Percentiles rank a stretch among this genome's conserved stretches.
Conservation (phyloP, 805 yeast species). For the Saccharomycopsis oosterbeekiorum region DNA sequence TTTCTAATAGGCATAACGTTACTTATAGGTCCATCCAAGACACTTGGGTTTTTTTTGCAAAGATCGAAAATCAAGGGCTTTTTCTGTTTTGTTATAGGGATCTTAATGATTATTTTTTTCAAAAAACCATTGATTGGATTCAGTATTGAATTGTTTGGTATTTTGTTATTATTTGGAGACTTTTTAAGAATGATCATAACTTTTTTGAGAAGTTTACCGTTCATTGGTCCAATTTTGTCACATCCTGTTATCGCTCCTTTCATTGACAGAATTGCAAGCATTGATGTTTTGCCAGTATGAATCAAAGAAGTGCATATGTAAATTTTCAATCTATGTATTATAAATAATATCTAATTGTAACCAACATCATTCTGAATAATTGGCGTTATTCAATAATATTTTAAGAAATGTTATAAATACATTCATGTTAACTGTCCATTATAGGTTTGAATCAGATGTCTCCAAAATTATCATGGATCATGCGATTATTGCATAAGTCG, state of each 20-base stretch:
- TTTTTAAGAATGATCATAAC: slow-evolving; percentile 83
- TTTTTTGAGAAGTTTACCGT: slow-evolving; percentile 78
- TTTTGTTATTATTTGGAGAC: slow-evolving; percentile 83
- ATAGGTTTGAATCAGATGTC: not conserved
- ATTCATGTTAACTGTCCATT: not conserved
- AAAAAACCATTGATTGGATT: slow-evolving; percentile 82
- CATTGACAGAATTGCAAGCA: slow-evolving; percentile 14
- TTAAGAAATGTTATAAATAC: not conserved
- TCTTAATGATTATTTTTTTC: slow-evolving; percentile 53
- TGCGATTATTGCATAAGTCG: no score
- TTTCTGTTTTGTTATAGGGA: slow-evolving; percentile 66
- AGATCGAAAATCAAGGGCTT: slow-evolving; percentile 85
- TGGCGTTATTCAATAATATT: not conserved
- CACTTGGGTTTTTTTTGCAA: slow-evolving; percentile 73
- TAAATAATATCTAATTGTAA: not conserved
- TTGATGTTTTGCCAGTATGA: slow-evolving; percentile 18
- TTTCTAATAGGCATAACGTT: slow-evolving; percentile 75
- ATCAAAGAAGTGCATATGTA: not conserved
- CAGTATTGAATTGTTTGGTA: slow-evolving; percentile 78
- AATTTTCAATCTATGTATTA: not conserved
- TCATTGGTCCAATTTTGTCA: slow-evolving; percentile 76
- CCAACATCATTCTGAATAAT: not conserved
- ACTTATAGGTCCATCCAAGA: slow-evolving; percentile 81
- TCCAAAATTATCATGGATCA: not conserved
- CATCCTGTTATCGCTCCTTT: slow-evolving; percentile 74